phyloP scores from a whole-genome alignment of 352 stramenopile species.

The Stephanocyclus meneghinianus region DNA sequence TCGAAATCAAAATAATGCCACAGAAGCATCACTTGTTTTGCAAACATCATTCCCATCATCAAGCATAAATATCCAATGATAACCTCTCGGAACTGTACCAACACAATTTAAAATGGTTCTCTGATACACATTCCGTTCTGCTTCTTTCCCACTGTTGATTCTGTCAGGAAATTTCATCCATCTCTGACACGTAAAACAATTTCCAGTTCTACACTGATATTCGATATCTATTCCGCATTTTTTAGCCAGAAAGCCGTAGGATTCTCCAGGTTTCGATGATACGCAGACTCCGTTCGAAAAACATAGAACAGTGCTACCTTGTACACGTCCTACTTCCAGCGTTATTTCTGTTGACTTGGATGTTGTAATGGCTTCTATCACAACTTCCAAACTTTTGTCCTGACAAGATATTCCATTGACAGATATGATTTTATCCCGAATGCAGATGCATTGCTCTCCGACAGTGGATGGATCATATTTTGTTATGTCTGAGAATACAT shows the following conservation, averaged over 20 bases:
- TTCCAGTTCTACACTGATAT: conserved; percentile 41
- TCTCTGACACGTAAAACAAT: conserved; percentile 33
- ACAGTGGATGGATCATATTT: conserved; percentile 5
- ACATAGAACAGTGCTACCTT: conserved; percentile 24
- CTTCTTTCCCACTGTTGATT: not conserved
- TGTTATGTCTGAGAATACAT: conserved; percentile 34
- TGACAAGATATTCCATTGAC: conserved; percentile 28
- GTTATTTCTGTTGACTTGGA: conserved; percentile 6
- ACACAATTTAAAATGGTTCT: conserved; percentile 45
- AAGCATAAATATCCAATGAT: conserved; percentile 42
- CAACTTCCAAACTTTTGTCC: conserved; percentile 40
- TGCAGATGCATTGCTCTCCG: conserved; percentile 34
- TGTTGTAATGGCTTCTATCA: conserved; percentile 23
- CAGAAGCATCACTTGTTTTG: not conserved
- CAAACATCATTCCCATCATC: not conserved
- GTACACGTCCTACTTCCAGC: conserved; percentile 30
- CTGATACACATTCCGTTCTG: conserved; percentile 14
- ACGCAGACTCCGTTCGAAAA: conserved; percentile 26
- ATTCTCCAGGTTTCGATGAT: conserved; percentile 34
- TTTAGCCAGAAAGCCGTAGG: conserved; percentile 39
- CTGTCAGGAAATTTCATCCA: conserved; percentile 42
- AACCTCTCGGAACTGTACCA: conserved; percentile 33
- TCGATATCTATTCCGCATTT: conserved; percentile 36
- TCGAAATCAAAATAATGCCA: too few species aligned
- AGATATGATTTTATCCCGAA: conserved; percentile 43